Evolutionary conservation across 352 stramenopile species (phyloP).

Genomic region (Plasmopara viticola): DNA sequence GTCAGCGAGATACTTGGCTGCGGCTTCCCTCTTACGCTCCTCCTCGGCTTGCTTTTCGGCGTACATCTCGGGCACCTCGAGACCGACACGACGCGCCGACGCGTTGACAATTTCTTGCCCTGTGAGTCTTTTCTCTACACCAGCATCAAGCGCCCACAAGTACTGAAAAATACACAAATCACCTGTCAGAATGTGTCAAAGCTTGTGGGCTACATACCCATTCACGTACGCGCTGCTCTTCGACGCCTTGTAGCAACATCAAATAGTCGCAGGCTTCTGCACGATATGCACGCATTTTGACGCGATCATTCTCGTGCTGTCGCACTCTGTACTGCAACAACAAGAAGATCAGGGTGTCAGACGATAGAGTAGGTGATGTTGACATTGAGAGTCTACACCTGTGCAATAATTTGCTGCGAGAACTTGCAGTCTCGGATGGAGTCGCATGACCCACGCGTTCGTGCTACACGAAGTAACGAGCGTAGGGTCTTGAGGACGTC

Average conservation of each 20-base stretch:
- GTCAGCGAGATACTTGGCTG: slow-evolving; percentile 48
- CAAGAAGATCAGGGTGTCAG: slow-evolving; percentile 3
- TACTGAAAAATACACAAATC: slow-evolving; percentile 24
- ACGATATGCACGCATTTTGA: slow-evolving; percentile 66
- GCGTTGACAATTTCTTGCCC: slow-evolving; percentile 69
- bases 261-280: slow-evolving; percentile 64
- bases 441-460: slow-evolving; percentile 44
- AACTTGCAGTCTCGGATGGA: slow-evolving; percentile 53
- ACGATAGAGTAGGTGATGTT: not conserved
- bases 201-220: slow-evolving; percentile 3
- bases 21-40: slow-evolving; percentile 29
- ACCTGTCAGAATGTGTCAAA: slow-evolving; percentile 6
- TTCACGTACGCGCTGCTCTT: slow-evolving; percentile 63
- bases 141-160: slow-evolving; percentile 69
- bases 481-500: slow-evolving; percentile 77
- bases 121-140: slow-evolving; percentile 58
- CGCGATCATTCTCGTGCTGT: slow-evolving; percentile 68
- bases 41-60: slow-evolving; percentile 42
- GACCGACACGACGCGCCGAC: slow-evolving; percentile 66
- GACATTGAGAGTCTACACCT: slow-evolving; percentile 28
- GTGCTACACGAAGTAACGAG: slow-evolving; percentile 58
- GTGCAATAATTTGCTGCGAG: slow-evolving; percentile 62
- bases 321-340: slow-evolving; percentile 50
- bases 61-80: slow-evolving; percentile 74
- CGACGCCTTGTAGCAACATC: slow-evolving; percentile 57